Conservation (phyloP, 768 basidiomycete species). For the Leccinum truebloodii region DNA sequence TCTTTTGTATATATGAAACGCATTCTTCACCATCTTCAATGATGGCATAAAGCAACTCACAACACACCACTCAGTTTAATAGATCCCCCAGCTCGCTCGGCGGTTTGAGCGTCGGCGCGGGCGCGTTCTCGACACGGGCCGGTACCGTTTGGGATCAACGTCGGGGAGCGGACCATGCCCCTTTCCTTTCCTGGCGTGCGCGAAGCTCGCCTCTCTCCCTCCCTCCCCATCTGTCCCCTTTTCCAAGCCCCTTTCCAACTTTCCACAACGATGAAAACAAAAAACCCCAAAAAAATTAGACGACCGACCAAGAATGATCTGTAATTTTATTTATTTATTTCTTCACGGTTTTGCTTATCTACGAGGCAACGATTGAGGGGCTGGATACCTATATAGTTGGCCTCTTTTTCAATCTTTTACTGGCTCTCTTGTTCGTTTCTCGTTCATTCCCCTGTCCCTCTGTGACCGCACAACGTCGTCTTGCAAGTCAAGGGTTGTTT, state of each 20-base stretch:
- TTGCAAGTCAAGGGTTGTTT: constrained; percentile 18
- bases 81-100: constrained; percentile 38
- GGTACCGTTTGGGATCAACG: constrained; percentile 33
- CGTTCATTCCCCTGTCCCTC: constrained; percentile 4
- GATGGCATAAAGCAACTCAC: too few relatives aligned
- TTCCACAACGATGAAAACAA: neutral
- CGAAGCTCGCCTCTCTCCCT: too few relatives aligned
- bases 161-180: constrained; percentile 31
- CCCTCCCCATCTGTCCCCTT: too few relatives aligned
- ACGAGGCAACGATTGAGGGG: constrained; percentile 23
- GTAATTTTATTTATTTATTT: neutral
- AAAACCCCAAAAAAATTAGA: neutral
- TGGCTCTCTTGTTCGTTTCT: neutral
- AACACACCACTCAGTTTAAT: constrained; percentile 5
- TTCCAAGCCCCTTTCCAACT: neutral
- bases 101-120: constrained; percentile 28
- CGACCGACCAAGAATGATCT: constrained; percentile 14
- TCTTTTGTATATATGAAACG: neutral
- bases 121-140: constrained; percentile 33
- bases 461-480: neutral
- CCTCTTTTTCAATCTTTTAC: constrained; percentile 3
- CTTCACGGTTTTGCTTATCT: constrained; percentile 1
- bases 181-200: neutral
- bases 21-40: too few relatives aligned
- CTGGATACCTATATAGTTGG: constrained; percentile 35